phyloP scores from a whole-genome alignment of 2,329 filamentous ascomycete species.

The Colletotrichum neosansevieriae region DNA sequence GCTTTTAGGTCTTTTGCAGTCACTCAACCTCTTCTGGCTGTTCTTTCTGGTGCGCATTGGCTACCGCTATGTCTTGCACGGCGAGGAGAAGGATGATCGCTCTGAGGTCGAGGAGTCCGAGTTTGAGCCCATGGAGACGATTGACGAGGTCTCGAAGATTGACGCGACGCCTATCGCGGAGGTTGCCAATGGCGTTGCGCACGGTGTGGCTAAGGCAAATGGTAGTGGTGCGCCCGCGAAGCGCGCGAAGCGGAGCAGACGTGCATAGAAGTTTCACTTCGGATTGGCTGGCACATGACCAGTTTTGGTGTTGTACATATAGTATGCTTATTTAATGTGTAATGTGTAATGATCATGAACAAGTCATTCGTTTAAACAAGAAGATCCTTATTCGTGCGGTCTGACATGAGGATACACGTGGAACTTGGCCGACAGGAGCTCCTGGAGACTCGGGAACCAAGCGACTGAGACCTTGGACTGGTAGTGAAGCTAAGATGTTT shows the following conservation, averaged over 20 bases:
- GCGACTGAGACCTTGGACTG: neutral
- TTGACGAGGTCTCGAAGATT: constrained; percentile 35
- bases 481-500: no score
- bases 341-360: constrained; percentile 32
- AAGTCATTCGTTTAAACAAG: constrained; percentile 19
- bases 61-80: constrained; percentile 62
- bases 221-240: constrained; percentile 7
- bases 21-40: constrained; percentile 72
- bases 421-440: neutral
- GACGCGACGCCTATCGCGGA: constrained; percentile 21
- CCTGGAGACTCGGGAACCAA: neutral
- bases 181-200: constrained; percentile 21
- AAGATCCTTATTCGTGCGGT: neutral
- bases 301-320: constrained; percentile 16
- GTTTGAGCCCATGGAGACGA: constrained; percentile 48
- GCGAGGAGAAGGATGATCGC: constrained; percentile 66
- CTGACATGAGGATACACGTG: constrained; percentile 5
- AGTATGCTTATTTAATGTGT: constrained; percentile 28
- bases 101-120: constrained; percentile 67
- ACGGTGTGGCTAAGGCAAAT: constrained; percentile 20
- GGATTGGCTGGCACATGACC: neutral
- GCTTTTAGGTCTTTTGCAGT: constrained; percentile 65
- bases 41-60: constrained; percentile 68
- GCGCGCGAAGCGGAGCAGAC: constrained; percentile 27
- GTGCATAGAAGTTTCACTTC: constrained; percentile 16